These are phyloP conservation scores for Heliocybe sulcata DNA, from an alignment of 1,284 basidiomycete genomes.

Conservation along the genomic window DNA sequence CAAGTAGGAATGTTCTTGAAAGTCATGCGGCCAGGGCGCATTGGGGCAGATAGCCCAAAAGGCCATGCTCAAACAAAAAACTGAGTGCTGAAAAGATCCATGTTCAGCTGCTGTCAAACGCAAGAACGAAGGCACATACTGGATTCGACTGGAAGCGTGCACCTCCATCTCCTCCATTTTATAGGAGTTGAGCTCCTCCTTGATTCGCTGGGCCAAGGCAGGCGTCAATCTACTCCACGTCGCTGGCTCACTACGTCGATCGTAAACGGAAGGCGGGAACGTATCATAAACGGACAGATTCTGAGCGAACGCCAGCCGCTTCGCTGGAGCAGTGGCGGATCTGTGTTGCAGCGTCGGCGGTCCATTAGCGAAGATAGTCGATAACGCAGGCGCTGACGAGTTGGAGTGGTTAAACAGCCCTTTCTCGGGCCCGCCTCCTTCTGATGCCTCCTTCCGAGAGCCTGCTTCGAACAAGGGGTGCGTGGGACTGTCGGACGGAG, in stretches of 20 bases:
- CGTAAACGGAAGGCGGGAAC: slow-evolving; percentile 87
- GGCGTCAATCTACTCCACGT: slow-evolving; percentile 97
- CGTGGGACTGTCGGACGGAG: slow-evolving; percentile 23
- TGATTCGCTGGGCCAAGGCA: slow-evolving; percentile 89
- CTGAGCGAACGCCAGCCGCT: slow-evolving; percentile 81
- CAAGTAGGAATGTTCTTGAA: neutral
- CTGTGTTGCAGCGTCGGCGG: slow-evolving; percentile 50
- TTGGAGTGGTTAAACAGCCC: slow-evolving; percentile 71
- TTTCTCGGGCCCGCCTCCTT: slow-evolving; percentile 23
- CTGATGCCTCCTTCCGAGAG: slow-evolving; percentile 12
- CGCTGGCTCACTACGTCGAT: slow-evolving; percentile 90
- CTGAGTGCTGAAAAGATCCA: slow-evolving; percentile 34
- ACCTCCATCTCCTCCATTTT: slow-evolving; percentile 99
- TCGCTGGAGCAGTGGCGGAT: slow-evolving; percentile 59
- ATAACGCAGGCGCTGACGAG: slow-evolving; percentile 84
- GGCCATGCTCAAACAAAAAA: slow-evolving; percentile 40
- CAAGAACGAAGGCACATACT: slow-evolving; percentile 41
- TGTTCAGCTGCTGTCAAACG: slow-evolving; percentile 5
- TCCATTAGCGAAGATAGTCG: slow-evolving; percentile 38
- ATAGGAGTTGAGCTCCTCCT: slow-evolving; percentile 93
- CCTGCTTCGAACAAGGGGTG: slow-evolving; percentile 20
- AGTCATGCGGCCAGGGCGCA: neutral
- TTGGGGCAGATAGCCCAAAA: slow-evolving; percentile 1
- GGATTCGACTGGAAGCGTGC: slow-evolving; percentile 80
- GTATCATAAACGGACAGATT: slow-evolving; percentile 95